A percentile compares a stretch with the other conserved stretches of the same genome.
Evolutionary conservation across 257 asterid species (phyloP).

Genomic region (Gardenia jasminoides): DNA sequence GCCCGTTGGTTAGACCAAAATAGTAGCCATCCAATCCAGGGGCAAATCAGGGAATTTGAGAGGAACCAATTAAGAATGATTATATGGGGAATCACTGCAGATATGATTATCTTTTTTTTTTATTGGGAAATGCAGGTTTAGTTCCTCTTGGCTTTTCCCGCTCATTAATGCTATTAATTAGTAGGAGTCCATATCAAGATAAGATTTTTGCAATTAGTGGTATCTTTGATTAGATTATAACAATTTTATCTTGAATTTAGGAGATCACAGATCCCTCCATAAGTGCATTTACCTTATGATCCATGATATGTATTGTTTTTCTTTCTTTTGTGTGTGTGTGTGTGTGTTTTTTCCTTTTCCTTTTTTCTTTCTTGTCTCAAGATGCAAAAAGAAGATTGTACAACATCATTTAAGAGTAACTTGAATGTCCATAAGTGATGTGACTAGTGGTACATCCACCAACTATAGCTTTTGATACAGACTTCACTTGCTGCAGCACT

Average conservation of each 20-base stretch:
- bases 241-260: background rate
- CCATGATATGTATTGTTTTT: background rate
- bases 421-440: slow-evolving; percentile 15
- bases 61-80: slow-evolving; percentile 12
- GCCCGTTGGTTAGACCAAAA: background rate
- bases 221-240: background rate
- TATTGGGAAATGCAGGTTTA: slow-evolving; percentile 24
- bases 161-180: slow-evolving; percentile 20
- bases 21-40: background rate
- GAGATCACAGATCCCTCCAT: slow-evolving; percentile 5
- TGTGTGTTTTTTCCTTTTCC: no score
- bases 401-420: slow-evolving; percentile 5
- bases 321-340: no score
- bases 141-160: slow-evolving; percentile 11
- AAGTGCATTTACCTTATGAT: background rate
- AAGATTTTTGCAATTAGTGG: slow-evolving; percentile 7
- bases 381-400: slow-evolving; percentile 9
- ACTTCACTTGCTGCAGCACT: no score
- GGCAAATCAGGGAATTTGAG: background rate
- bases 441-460: slow-evolving; percentile 7
- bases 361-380: background rate
- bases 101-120: slow-evolving; percentile 17
- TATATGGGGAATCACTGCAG: slow-evolving; percentile 26
- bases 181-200: slow-evolving; percentile 2
- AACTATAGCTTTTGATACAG: background rate